phyloP scores from a whole-genome alignment of 768 basidiomycete genomes.

The Cystobasidium tubakii region DNA sequence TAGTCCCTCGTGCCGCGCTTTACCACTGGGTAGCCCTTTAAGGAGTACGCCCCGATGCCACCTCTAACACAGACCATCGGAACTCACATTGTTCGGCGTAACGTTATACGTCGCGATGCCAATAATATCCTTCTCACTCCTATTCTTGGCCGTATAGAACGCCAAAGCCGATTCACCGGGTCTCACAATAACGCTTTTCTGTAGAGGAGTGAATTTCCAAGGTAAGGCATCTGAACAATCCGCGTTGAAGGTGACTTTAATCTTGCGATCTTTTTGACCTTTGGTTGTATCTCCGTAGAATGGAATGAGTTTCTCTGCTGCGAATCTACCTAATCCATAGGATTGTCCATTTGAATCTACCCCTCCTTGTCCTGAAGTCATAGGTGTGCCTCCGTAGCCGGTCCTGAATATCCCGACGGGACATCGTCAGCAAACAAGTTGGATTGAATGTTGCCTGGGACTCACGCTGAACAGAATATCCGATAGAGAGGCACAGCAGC shows the following conservation, averaged over 20 bases:
- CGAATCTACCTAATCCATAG: slow-evolving; percentile 59
- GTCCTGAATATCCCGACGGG: slow-evolving; percentile 52
- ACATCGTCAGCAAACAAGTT: too few species aligned
- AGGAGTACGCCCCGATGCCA: too few species aligned
- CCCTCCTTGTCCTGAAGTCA: slow-evolving; percentile 59
- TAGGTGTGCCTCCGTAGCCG: slow-evolving; percentile 90
- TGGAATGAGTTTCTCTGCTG: slow-evolving; percentile 76
- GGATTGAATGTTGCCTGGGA: not conserved
- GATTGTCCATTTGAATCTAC: slow-evolving; percentile 41
- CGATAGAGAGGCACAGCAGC: slow-evolving; percentile 95
- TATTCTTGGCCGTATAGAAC: slow-evolving; percentile 90
- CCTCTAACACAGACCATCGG: not conserved
- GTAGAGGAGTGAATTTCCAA: slow-evolving; percentile 87
- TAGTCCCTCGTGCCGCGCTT: too few species aligned
- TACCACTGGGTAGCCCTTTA: not conserved
- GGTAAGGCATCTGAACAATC: slow-evolving; percentile 81
- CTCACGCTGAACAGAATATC: slow-evolving; percentile 81
- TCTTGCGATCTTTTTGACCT: slow-evolving; percentile 57
- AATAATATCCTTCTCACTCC: slow-evolving; percentile 76
- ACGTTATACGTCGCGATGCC: slow-evolving; percentile 99
- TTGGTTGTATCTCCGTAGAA: slow-evolving; percentile 49
- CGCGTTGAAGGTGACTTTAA: slow-evolving; percentile 94
- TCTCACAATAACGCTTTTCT: slow-evolving; percentile 78
- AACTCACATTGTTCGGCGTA: slow-evolving; percentile 82
- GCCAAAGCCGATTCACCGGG: slow-evolving; percentile 94